Conservation (phyloP, 345 rosid species). For the Arabidopsis suecica region DNA sequence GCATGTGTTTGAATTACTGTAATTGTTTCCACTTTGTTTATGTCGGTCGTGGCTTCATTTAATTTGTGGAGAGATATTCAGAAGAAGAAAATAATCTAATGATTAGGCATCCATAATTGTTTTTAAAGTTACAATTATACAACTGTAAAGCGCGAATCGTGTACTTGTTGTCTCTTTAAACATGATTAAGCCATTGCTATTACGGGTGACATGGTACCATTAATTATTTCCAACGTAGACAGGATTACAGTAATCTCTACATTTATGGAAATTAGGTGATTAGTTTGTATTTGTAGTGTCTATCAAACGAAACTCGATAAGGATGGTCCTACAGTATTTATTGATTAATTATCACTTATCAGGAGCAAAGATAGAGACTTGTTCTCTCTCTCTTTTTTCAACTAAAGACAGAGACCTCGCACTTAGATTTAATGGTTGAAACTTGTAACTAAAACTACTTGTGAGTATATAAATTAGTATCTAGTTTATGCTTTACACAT, state of each 20-base stretch:
- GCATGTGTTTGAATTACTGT: background rate
- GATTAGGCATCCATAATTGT: constrained; percentile 27
- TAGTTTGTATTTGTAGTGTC: background rate
- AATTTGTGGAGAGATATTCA: background rate
- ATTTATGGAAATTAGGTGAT: background rate
- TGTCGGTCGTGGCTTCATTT: constrained; percentile 27
- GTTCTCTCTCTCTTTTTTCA: background rate
- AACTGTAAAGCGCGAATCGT: background rate
- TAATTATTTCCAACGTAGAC: background rate
- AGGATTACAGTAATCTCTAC: background rate
- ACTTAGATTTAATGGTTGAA: background rate
- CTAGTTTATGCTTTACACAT: background rate
- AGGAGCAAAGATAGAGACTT: background rate
- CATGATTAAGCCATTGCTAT: constrained; percentile 2
- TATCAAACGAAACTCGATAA: background rate
- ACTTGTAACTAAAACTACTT: background rate
- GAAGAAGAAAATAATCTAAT: background rate
- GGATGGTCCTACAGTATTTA: constrained; percentile 8
- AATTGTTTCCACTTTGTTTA: background rate
- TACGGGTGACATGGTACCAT: background rate
- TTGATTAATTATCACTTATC: background rate
- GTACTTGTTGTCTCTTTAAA: background rate
- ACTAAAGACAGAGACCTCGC: background rate
- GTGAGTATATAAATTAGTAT: background rate
- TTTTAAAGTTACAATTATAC: background rate